phyloP scores from a whole-genome alignment of 257 asterid genomes.

The Sherardia arvensis region DNA sequence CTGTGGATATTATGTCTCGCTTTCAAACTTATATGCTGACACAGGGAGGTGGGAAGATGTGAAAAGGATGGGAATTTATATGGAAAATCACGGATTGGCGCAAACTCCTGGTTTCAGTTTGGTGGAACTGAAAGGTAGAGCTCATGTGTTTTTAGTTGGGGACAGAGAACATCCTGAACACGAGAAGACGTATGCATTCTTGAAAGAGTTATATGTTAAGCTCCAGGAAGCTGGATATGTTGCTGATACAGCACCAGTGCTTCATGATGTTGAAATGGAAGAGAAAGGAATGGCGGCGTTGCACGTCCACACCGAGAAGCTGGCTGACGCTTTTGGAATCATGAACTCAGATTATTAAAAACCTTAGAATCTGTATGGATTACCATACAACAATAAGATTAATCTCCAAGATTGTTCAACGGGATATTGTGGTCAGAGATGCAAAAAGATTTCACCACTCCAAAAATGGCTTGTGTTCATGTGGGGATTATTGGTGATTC shows the following conservation, averaged over 20 bases:
- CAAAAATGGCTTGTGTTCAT: constrained; percentile 66
- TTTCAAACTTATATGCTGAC: constrained; percentile 79
- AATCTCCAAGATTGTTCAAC: constrained; percentile 49
- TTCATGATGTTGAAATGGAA: constrained; percentile 84
- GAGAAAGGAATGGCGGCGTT: constrained; percentile 58
- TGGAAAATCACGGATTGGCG: constrained; percentile 55
- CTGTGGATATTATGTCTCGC: constrained; percentile 73
- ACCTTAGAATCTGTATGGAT: constrained; percentile 76
- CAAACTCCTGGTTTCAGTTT: constrained; percentile 87
- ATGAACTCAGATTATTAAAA: constrained; percentile 76
- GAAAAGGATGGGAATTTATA: constrained; percentile 50
- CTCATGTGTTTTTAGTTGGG: constrained; percentile 61
- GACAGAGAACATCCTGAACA: constrained; percentile 64
- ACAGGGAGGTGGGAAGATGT: constrained; percentile 92
- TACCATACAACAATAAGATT: constrained; percentile 66
- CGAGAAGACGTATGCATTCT: constrained; percentile 48
- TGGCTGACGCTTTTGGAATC: constrained; percentile 82
- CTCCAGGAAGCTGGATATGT: constrained; percentile 64
- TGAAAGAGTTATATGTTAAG: constrained; percentile 49
- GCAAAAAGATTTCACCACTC: constrained; percentile 88
- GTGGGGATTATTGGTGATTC: constrained; percentile 87
- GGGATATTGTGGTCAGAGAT: constrained; percentile 80
- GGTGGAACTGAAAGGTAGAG: constrained; percentile 60
- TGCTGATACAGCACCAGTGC: constrained; percentile 54
- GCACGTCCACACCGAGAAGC: constrained; percentile 76